Base-by-base conservation (phyloP, 2,329 filamentous ascomycete genomes). In the Drechslerella dactyloides region DNA sequence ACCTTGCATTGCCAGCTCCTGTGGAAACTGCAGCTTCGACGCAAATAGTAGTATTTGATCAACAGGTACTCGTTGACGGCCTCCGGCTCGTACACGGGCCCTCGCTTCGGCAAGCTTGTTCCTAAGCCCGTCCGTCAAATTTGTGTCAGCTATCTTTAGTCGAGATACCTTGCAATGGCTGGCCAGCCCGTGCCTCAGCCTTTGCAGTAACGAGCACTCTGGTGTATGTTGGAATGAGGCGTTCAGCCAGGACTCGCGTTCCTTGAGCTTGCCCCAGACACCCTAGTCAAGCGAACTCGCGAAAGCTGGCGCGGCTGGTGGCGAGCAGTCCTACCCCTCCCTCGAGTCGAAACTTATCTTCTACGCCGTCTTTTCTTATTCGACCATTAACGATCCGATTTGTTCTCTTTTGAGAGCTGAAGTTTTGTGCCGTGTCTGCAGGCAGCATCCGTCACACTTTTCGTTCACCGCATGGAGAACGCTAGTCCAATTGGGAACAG, bases 351-450 rank as follows among this genome's bases (percentile, higher is more conserved):
- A 48, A 48, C 44, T 48, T 48, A 48, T 48, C 44, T 15, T 44
- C 40, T 15, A 13, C 13, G 17, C 40, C 15, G 17, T 44, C 17
- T 44, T 17, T 44, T 44, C 40, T 44, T 44, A 15, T 44, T 44
- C 40, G 3, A 15, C 40, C 15, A 6, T 44, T 15, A 13, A 15
- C 8, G 27, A 3, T 33, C 40, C 11, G 13, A 44, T 44, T 17
- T 44, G 40, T 44, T 15, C 3, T 17, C 13, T 3, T 4, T 17
- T 69, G 52, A 27, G 59, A 64, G 66, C 66, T 70, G 59, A 70
- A 48, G 48, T 56, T n/a, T n/a, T 56, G 66, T 64, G 68, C 68
- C 68, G 68, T 60, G 56, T 60, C 68, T 72, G 68, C 68, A 72
- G 68, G 54, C 56, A 53, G 27, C 44, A 52, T 24, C 15, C 51